Evolutionary conservation across 2,329 filamentous ascomycete species (phyloP), one percentile per base, ranked within the genome.

Genomic region (Botryotinia globosa): DNA sequence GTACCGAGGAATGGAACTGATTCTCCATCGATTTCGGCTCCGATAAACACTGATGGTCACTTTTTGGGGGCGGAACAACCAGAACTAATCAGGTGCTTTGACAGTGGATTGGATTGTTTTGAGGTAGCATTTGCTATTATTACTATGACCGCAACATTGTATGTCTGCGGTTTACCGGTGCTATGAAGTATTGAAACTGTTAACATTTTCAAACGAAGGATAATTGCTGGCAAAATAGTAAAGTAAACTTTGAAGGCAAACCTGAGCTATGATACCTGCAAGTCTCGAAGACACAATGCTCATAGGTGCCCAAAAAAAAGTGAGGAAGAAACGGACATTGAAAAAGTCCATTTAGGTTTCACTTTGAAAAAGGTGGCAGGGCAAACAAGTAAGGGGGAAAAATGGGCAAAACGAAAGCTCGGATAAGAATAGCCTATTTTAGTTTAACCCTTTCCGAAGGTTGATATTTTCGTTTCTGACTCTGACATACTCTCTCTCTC

Each of bases 311-410:
- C 42, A 54, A 56, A 67, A 67, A 29, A 37, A 42, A 42, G 34
- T 56, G 37, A 25, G 39, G 34, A n/a, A 62, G 37, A 62, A 18
- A 16, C 65, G 65, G 65, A 56, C 65, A 56, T 68, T 68, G 18
- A 56, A 51, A 66, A 68, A 56, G 65, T 68, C 65, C 48, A 68
- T 68, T 68, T 42, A 68, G 65, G 65, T 68, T 68, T 68, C 65
- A 42, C 34, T 68, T 42, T 48, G 20, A 29, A 68, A 29, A 56
- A 56, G 51, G 48, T 68, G 65, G 65, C 65, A 68, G 61, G 61
- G 61, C 61, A 64, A 64, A 45, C 16, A 64, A 45, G 61, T 64
- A 64, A 64, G 39, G 61, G 37, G n/a, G 20, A 25, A 22, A 44
- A 51, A 67, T 20, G 34, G 48, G n/a, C 25, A 54, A 42, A 29